Base-by-base conservation (phyloP, 1,139 yeast genomes). In the Blastobotrys persicus region DNA sequence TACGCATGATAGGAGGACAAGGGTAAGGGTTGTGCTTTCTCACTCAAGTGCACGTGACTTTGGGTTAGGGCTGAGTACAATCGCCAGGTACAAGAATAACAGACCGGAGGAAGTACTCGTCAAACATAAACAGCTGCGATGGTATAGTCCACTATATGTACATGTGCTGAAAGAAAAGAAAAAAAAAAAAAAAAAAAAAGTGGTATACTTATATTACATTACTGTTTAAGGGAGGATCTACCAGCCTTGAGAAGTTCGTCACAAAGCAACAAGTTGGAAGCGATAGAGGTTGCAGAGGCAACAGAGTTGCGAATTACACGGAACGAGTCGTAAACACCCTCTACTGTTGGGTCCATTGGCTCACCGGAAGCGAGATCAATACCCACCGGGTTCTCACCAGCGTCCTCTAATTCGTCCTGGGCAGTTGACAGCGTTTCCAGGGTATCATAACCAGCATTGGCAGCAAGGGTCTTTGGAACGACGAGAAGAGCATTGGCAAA, bases 171-270 rank as follows among this genome's bases (percentile, higher is more conserved):
- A 23, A 23, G 28, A 23, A 6, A 5, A 23, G 28, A 9, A 6
- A 9, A 9, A 23, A 9, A 32, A 14, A 13, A 20, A 18, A 42
- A 31, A 6, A 18, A 18, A 32, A 6, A 31, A 31, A 14, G 20
- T 7, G 26, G 7, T 16, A 43, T n/a, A 28, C 11, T 20, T 20
- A 31, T 32, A 23, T 43, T 43, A 35, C 41, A 19, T 32, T 55
- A 72, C 61, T 81, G 85, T 68, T 89, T 89, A 72, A 91, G 76
- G 19, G 95, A 85, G 13, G 95, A 86, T 62, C 95, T 81, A 46
- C 98, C 98, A 4, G 98, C 98, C 73, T 92, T 89, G 66, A 94
- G 78, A 60, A 94, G 78, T 71, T 94, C 98, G 70, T 94, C 99
- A 73, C 98, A 92, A 56, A 92, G 76, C 59, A 94, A 77, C 62